phyloP scores from a whole-genome alignment of 257 asterid genomes.

The Ilex aquifolium region DNA sequence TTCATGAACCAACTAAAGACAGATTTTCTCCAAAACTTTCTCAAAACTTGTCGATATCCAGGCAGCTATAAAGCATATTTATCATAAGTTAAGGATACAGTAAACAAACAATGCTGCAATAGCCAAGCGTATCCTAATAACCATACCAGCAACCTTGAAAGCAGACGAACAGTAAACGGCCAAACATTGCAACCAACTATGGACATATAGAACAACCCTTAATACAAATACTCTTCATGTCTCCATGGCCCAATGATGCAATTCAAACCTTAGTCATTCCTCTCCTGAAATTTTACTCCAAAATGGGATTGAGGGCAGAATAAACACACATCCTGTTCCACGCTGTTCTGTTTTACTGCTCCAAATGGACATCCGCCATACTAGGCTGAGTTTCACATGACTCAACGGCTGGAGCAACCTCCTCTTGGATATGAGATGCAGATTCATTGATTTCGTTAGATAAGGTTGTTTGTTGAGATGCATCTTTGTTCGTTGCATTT shows the following conservation, averaged over 20 bases:
- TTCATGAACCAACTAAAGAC: constrained; percentile 19
- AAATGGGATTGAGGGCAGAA: constrained; percentile 12
- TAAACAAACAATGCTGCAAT: constrained; percentile 2
- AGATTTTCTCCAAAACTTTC: constrained; percentile 25
- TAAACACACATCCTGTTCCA: constrained; percentile 16
- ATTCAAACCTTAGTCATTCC: constrained; percentile 26
- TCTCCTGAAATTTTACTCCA: constrained; percentile 21
- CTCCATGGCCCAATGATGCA: constrained; percentile 19
- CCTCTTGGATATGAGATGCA: constrained; percentile 14
- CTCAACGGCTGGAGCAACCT: constrained; percentile 13
- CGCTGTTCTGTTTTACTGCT: constrained; percentile 16
- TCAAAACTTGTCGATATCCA: constrained; percentile 17
- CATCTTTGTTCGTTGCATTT: constrained; percentile 10
- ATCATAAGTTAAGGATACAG: constrained; percentile 20
- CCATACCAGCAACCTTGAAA: constrained; percentile 24
- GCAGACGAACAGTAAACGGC: constrained; percentile 32
- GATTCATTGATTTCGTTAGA: constrained; percentile 23
- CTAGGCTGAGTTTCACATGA: constrained; percentile 17
- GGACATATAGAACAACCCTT: constrained; percentile 32
- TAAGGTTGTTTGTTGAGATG: constrained; percentile 10
- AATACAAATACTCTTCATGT: constrained; percentile 21
- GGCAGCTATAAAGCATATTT: constrained; percentile 17
- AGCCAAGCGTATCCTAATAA: constrained; percentile 1
- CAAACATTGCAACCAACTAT: constrained; percentile 28
- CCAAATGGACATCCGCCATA: constrained; percentile 28